Conservation (phyloP, 495 filamentous ascomycete species). For the Trichoderma asperelloides region DNA sequence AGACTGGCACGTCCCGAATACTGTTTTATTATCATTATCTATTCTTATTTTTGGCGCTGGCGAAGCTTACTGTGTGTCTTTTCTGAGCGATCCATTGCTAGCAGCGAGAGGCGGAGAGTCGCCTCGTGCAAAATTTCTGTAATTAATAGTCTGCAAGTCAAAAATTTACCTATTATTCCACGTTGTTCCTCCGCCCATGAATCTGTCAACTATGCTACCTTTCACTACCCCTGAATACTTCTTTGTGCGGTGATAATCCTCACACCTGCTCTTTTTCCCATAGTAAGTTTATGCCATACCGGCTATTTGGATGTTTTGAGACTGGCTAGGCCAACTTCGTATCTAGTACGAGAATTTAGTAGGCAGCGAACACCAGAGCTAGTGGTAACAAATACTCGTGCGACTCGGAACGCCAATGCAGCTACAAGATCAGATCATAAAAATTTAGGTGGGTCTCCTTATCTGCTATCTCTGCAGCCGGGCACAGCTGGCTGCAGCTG, state of each 20-base stretch:
- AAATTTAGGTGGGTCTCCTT: not conserved
- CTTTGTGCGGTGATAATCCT: not conserved
- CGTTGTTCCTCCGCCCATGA: not conserved
- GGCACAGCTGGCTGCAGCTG: not conserved
- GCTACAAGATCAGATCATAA: not conserved
- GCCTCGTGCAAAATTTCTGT: not conserved
- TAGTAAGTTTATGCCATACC: no score
- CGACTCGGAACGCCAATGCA: not conserved
- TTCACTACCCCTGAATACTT: not conserved
- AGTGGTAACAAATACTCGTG: no score
- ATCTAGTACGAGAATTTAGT: no score
- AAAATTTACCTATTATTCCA: not conserved
- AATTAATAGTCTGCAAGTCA: not conserved
- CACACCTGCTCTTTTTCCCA: no score
- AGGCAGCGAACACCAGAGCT: no score
- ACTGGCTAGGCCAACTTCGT: no score
- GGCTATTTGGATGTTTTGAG: no score
- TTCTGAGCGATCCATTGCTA: not conserved
- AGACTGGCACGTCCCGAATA: not conserved
- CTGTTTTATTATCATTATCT: not conserved
- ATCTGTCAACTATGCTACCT: no score
- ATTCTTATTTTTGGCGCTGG: not conserved
- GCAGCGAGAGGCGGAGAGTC: not conserved
- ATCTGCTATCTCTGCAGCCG: not conserved
- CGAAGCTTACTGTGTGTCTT: not conserved